Evolutionary conservation across 2,329 filamentous ascomycete genomes (phyloP).

Genomic region (Aspergillus calidoustus): DNA sequence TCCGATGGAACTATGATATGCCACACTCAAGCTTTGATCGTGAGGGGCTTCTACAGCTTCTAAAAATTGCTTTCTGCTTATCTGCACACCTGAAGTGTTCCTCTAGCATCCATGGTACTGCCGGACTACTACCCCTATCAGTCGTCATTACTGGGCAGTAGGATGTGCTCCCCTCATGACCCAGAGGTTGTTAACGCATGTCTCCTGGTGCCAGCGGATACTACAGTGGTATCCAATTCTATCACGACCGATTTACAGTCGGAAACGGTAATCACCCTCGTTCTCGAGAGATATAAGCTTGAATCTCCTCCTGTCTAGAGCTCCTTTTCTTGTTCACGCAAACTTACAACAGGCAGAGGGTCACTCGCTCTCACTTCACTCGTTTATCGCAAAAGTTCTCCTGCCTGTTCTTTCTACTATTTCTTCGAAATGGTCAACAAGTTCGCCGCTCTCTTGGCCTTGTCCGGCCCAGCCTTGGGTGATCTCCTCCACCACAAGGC

Average conservation of each 20-base stretch:
- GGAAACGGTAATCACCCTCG: conserved; percentile 19
- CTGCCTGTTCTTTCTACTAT: conserved; percentile 20
- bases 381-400: conserved; percentile 25
- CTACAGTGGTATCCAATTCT: conserved; percentile 32
- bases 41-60: background rate
- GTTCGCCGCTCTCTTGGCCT: conserved; percentile 40
- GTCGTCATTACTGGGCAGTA: conserved; percentile 2
- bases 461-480: conserved; percentile 42
- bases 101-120: conserved; percentile 26
- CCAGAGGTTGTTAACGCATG: conserved; percentile 8
- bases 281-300: conserved; percentile 33
- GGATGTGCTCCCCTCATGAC: conserved; percentile 18
- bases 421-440: conserved; percentile 41
- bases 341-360: conserved; percentile 24
- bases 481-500: conserved; percentile 35
- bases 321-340: conserved; percentile 22
- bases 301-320: conserved; percentile 11
- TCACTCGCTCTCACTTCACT: conserved; percentile 30
- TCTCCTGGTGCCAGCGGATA: conserved; percentile 29
- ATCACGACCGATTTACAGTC: conserved; percentile 24
- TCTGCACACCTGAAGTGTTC: conserved; percentile 21
- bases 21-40: conserved; percentile 29
- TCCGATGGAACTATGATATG: conserved; percentile 34
- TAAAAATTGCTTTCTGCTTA: conserved; percentile 13
- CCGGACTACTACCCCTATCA: conserved; percentile 21